Base-by-base conservation (phyloP, 805 yeast species). In the Saccharomycopsis sp. region DNA sequence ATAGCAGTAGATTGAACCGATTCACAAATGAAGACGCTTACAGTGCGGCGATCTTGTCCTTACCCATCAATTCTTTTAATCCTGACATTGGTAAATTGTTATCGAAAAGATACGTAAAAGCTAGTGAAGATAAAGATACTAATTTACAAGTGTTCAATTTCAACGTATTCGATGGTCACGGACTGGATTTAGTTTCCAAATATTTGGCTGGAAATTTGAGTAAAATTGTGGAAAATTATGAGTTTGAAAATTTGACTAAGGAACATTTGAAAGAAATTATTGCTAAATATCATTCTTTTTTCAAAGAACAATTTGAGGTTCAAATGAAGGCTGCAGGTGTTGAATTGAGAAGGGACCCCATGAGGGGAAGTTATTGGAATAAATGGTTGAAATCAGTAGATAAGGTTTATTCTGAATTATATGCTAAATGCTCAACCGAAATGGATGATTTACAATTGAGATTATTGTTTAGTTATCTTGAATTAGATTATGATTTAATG, bases 91-190 rank as follows among this genome's bases (percentile, higher is more conserved):
- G 13, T 31, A 21, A 8, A 17, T 5, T 8, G 13, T 5, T 17
- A 17, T 5, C 14, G 4, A 31, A 31, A 6, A 5, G 21, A 15
- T 31, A 15, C 17, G 5, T 31, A 15, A 17, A 31, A 8, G 5
- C 14, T 31, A n/a, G 17, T 15, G 5, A 8, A 8, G 13, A 28
- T 9, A 28, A 10, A 10, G 31, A 28, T 8, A 28, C 5, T 17
- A 33, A 21, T 5, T 39, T 31, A 26, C 55, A 62, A 37, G 75
- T 78, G 15, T 82, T 89, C 61, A 75, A 74, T 49, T 77, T 84
- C 52, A 74, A 75, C 34, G 70, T 92, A 1, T 87, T 83, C 58
- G 98, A 92, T 60, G 98, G 98, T 8, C 98, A 92, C 60, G 98
- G 97, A 5, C 94, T 95, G 18, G 68, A 66, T 19, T 77, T 78